Evolutionary conservation across 106 monocot genomes (phyloP).

Genomic region (Dendrobium nobile): DNA sequence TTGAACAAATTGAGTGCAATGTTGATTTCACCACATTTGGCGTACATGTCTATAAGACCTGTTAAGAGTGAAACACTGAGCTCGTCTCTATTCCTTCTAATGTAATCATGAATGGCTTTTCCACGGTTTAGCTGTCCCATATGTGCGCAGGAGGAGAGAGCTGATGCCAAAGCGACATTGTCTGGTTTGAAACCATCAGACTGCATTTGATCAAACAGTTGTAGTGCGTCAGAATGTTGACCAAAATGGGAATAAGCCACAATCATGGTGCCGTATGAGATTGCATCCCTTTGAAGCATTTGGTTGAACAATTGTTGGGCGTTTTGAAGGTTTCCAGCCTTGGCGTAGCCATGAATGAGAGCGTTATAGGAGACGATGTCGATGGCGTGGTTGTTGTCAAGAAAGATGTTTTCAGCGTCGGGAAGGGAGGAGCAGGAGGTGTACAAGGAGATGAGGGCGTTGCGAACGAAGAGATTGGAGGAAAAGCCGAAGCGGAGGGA

Average conservation of each 20-base stretch:
- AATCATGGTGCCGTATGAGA: conserved; percentile 57
- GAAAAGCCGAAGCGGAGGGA: conserved; percentile 26
- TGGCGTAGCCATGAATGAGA: conserved; percentile 33
- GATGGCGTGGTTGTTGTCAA: neutral
- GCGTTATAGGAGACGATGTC: conserved; percentile 48
- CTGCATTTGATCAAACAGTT: conserved; percentile 44
- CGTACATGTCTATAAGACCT: conserved; percentile 53
- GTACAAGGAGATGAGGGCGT: conserved; percentile 41
- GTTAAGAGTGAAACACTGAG: conserved; percentile 31
- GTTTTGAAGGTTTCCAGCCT: conserved; percentile 3
- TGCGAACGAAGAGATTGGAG: conserved; percentile 21
- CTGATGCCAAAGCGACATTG: conserved; percentile 35
- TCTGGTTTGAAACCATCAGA: conserved; percentile 22
- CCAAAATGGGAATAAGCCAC: conserved; percentile 20
- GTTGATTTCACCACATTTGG: conserved; percentile 49
- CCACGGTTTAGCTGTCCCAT: conserved; percentile 37
- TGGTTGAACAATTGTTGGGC: conserved; percentile 41
- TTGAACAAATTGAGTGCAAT: conserved; percentile 34
- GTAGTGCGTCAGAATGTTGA: conserved; percentile 12
- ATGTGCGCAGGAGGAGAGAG: conserved; percentile 44
- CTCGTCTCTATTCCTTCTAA: conserved; percentile 1
- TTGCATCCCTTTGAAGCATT: conserved; percentile 35
- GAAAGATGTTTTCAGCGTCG: conserved; percentile 27
- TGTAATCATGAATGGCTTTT: conserved; percentile 30
- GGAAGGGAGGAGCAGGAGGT: conserved; percentile 5